Conservation (phyloP, 345 rosid species). For the Lepidium africanum region DNA sequence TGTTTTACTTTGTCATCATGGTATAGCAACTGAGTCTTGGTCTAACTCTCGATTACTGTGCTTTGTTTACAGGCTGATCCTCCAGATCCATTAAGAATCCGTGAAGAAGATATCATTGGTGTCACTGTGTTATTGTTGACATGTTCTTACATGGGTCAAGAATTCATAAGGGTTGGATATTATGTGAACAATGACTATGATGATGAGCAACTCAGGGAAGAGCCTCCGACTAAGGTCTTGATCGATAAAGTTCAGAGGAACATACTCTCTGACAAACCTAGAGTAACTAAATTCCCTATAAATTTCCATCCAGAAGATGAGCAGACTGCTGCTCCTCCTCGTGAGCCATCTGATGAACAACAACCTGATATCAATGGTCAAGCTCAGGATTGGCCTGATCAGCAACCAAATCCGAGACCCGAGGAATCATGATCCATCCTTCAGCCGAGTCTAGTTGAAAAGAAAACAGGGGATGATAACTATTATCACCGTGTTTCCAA, state of each 20-base stretch:
- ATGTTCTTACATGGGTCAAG: conserved; percentile 86
- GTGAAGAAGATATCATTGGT: conserved; percentile 85
- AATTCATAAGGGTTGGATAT: conserved; percentile 82
- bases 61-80: conserved; percentile 61
- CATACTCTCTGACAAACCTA: conserved; percentile 80
- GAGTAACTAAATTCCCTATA: conserved; percentile 93
- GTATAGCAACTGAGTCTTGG: neutral
- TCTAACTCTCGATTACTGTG: neutral
- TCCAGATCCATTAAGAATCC: conserved; percentile 84
- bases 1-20: neutral
- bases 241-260: conserved; percentile 80
- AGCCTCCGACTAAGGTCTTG: conserved; percentile 78
- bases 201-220: conserved; percentile 85
- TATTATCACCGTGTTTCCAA: neutral
- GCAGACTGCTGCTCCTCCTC: conserved; percentile 51
- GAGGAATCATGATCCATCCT: neutral
- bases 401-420: neutral
- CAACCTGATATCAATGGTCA: conserved; percentile 8
- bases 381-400: conserved; percentile 5
- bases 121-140: conserved; percentile 81
- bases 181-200: conserved; percentile 92
- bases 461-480: neutral
- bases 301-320: conserved; percentile 76
- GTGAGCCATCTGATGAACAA: conserved; percentile 10
- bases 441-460: neutral